Conservation (phyloP, 352 stramenopile genomes). For the Thalassiosira mediterranea region DNA sequence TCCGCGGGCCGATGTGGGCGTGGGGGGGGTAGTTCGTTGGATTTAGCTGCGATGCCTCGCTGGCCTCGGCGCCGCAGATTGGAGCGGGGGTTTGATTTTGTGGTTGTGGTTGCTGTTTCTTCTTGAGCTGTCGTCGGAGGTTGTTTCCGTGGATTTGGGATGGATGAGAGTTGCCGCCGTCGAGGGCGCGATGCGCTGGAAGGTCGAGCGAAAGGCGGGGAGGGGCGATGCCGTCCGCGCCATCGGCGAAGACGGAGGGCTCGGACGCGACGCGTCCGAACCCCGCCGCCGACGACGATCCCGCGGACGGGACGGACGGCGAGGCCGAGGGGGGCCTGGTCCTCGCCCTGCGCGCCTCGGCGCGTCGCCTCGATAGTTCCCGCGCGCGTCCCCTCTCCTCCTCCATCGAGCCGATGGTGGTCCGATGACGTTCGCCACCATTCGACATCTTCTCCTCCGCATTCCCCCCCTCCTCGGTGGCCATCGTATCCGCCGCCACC, state of each 20-base stretch:
- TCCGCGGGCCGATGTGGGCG: constrained; percentile 30
- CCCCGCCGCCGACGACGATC: not conserved
- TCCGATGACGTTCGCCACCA: not conserved
- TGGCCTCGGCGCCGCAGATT: constrained; percentile 44
- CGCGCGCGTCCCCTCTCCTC: constrained; percentile 31
- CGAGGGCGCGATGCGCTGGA: constrained; percentile 39
- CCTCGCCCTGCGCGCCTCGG: constrained; percentile 30
- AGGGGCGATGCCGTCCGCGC: too few species aligned
- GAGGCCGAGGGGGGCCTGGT: constrained; percentile 19
- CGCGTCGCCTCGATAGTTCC: constrained; percentile 21
- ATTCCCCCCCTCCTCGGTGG: not conserved
- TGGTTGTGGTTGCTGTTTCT: constrained; percentile 1
- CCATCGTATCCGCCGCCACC: not conserved
- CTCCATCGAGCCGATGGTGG: constrained; percentile 21
- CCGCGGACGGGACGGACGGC: not conserved
- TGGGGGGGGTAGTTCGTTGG: constrained; percentile 39
- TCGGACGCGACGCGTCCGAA: too few species aligned
- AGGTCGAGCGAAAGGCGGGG: constrained; percentile 46
- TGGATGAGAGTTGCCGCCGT: not conserved
- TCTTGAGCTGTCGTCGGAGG: not conserved
- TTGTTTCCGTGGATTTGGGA: not conserved
- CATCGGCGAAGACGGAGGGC: too few species aligned
- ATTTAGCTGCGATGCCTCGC: constrained; percentile 44
- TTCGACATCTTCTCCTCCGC: not conserved
- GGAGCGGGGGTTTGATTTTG: constrained; percentile 1